Evolutionary conservation across 345 rosid genomes (phyloP).

Genomic region (Eucalyptus cloeziana): DNA sequence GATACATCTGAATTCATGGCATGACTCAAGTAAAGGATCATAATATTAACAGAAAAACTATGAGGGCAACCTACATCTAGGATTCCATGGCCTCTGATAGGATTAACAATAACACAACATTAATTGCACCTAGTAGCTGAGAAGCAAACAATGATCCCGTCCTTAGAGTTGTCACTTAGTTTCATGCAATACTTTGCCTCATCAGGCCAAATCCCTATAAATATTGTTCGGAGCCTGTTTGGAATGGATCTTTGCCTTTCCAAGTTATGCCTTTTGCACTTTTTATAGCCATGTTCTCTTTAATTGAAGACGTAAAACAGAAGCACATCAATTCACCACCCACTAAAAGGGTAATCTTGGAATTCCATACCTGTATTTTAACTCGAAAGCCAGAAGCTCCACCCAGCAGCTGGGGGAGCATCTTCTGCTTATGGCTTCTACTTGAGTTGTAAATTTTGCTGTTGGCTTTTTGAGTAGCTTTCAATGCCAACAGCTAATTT

Average conservation of each 20-base stretch:
- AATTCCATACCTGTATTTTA: not conserved
- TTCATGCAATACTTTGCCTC: not conserved
- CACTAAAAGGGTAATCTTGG: not conserved
- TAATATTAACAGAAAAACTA: not conserved
- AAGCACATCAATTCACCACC: not conserved
- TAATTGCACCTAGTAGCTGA: not conserved
- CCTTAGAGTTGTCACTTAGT: not conserved
- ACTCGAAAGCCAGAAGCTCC: not conserved
- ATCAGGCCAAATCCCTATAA: not conserved
- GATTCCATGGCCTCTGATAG: not conserved
- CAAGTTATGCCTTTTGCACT: not conserved
- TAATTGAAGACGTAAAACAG: not conserved
- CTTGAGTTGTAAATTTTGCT: not conserved
- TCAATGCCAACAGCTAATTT: not conserved
- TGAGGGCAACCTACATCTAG: not conserved
- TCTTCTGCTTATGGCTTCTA: not conserved
- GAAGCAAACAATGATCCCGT: not conserved
- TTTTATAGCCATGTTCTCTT: not conserved
- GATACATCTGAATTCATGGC: conserved; percentile 25
- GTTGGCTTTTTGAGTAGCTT: not conserved
- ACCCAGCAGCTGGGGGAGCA: not conserved
- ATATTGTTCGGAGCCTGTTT: not conserved
- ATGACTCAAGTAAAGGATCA: not conserved
- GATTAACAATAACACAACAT: not conserved
- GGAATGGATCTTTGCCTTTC: not conserved